Conservation (phyloP, 495 filamentous ascomycete species). For the Trichoderma reesei region DNA sequence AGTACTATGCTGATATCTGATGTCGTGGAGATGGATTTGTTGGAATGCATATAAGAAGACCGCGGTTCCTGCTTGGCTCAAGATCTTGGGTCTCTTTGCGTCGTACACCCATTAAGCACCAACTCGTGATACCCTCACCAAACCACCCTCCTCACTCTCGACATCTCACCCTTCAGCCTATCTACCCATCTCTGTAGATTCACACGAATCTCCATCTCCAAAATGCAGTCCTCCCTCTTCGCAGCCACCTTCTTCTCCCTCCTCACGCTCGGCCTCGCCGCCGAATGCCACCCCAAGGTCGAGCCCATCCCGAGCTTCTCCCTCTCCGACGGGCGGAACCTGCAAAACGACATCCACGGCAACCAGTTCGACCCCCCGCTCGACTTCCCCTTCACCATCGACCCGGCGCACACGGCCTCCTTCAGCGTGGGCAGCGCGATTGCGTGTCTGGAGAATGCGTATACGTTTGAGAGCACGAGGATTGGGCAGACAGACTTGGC, state of each 20-base stretch:
- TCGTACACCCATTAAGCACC: no score
- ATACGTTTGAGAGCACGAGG: neutral
- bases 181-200: neutral
- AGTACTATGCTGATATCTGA: no score
- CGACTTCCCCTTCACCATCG: neutral
- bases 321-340: neutral
- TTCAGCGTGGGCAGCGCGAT: neutral
- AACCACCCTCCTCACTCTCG: neutral
- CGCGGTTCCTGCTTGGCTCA: no score
- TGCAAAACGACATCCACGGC: neutral
- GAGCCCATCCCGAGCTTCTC: neutral
- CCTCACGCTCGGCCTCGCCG: neutral
- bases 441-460: neutral
- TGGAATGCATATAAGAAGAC: no score
- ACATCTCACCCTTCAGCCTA: neutral
- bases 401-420: neutral
- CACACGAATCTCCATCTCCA: neutral
- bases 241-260: neutral
- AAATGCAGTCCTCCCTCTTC: neutral
- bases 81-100: no score
- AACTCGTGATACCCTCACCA: no score
- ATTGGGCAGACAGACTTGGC: neutral
- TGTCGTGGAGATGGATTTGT: no score
- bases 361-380: neutral
- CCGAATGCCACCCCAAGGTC: neutral